These are phyloP conservation scores for Penicillium cosmopolitanum DNA, from an alignment of 495 filamentous ascomycete species.

Conservation along the genomic window DNA sequence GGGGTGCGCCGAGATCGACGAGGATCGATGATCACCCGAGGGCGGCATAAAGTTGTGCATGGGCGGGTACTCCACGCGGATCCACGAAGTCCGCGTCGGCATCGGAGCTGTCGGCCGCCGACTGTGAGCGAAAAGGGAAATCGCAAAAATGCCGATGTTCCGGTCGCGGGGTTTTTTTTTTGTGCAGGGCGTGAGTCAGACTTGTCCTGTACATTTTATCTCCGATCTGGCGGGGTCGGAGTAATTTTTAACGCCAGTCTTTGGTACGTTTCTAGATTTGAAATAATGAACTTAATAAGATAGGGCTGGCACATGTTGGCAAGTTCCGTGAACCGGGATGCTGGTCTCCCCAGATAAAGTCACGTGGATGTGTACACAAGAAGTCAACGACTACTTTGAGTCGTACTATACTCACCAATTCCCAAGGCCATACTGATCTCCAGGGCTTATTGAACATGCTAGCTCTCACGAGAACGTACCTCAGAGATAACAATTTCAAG, in stretches of 20 bases:
- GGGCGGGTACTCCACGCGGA: neutral
- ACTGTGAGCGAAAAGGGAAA: neutral
- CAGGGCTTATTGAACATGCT: no score
- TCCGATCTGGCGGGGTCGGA: slow-evolving; percentile 1
- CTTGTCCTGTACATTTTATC: neutral
- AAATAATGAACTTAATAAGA: no score
- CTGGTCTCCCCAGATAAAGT: no score
- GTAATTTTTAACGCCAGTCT: neutral
- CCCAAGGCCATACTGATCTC: no score
- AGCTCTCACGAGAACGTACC: no score
- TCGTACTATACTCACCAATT: no score
- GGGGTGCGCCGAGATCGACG: neutral
- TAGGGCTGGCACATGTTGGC: no score
- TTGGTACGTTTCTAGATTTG: no score
- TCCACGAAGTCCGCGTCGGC: neutral
- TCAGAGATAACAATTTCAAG: no score
- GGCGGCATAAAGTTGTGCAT: slow-evolving; percentile 2
- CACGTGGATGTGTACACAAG: no score
- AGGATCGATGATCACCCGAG: slow-evolving; percentile 3
- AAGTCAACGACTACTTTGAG: no score
- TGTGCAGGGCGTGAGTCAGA: neutral
- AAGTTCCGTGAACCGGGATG: no score
- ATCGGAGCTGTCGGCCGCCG: neutral
- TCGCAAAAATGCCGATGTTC: neutral
- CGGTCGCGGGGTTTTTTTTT: neutral